Conservation (phyloP, 371 early-diverging fungal species). For the Syncephalastrum monosporum region DNA sequence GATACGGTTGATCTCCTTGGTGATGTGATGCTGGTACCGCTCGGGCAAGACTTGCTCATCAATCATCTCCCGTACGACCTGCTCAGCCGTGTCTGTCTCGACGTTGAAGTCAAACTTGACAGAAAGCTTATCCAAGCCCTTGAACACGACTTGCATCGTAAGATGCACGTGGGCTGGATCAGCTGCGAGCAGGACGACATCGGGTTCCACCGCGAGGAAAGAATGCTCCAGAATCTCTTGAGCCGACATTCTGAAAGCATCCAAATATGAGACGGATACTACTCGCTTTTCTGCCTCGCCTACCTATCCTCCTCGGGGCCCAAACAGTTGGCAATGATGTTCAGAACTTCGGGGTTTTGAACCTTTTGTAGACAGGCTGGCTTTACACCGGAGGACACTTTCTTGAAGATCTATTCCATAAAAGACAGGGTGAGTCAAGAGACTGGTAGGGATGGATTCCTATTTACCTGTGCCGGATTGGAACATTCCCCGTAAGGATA, state of each 20-base stretch:
- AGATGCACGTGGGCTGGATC: conserved; percentile 70
- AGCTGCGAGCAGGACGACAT: conserved; percentile 65
- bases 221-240: conserved; percentile 82
- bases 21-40: conserved; percentile 77
- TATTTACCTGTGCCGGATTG: conserved; percentile 69
- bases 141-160: conserved; percentile 82
- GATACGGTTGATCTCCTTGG: conserved; percentile 84
- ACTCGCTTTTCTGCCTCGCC: conserved; percentile 1
- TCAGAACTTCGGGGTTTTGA: conserved; percentile 67
- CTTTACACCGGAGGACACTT: conserved; percentile 77
- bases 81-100: conserved; percentile 89
- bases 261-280: not conserved
- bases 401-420: conserved; percentile 61
- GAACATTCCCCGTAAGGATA: conserved; percentile 89
- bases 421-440: too few species aligned
- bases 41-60: conserved; percentile 80
- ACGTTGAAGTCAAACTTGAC: conserved; percentile 92
- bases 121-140: conserved; percentile 78
- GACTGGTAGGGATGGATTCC: too few species aligned
- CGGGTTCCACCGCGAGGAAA: conserved; percentile 73
- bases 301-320: conserved; percentile 58
- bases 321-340: conserved; percentile 76
- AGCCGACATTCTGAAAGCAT: conserved; percentile 59
- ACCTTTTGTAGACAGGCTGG: conserved; percentile 76
- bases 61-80: conserved; percentile 93